A percentile compares a stretch with the other conserved stretches of the same genome.
Conservation (phyloP, 2,329 filamentous ascomycete genomes). For the Gaeumannomyces tritici region DNA sequence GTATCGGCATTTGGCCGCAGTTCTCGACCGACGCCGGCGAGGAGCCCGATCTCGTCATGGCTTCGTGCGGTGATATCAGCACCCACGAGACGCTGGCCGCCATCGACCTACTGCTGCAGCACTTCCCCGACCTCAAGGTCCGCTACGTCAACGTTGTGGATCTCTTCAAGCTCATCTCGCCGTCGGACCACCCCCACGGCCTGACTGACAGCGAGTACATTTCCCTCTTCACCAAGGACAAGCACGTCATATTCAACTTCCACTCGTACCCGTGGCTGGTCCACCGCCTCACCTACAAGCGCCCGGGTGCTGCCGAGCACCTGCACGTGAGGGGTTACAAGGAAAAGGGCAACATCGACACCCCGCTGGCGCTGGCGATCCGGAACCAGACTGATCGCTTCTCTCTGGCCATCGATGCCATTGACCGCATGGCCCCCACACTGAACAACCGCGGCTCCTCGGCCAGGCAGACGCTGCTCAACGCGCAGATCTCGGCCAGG, state of each 20-base stretch:
- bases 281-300: constrained; percentile 67
- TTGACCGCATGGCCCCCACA: constrained; percentile 51
- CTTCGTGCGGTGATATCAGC: constrained; percentile 63
- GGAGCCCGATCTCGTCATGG: constrained; percentile 69
- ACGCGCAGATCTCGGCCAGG: constrained; percentile 53
- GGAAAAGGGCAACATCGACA: constrained; percentile 80
- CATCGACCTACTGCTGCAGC: constrained; percentile 60
- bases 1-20: constrained; percentile 68
- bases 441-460: constrained; percentile 54
- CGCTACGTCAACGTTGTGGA: constrained; percentile 75
- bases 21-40: constrained; percentile 60
- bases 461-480: constrained; percentile 54
- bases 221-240: constrained; percentile 62
- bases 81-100: constrained; percentile 69
- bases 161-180: constrained; percentile 68
- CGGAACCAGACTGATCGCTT: constrained; percentile 70
- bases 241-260: constrained; percentile 74
- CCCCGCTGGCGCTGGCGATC: constrained; percentile 68
- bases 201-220: constrained; percentile 56
- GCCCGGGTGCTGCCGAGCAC: constrained; percentile 51
- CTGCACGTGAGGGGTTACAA: constrained; percentile 70
- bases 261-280: constrained; percentile 76
- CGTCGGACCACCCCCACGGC: constrained; percentile 63
- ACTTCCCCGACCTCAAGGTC: constrained; percentile 64
- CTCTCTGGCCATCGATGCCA: constrained; percentile 66